These are phyloP conservation scores for Penicillium paxilli DNA, from an alignment of 495 filamentous ascomycete genomes.

Conservation along the genomic window DNA sequence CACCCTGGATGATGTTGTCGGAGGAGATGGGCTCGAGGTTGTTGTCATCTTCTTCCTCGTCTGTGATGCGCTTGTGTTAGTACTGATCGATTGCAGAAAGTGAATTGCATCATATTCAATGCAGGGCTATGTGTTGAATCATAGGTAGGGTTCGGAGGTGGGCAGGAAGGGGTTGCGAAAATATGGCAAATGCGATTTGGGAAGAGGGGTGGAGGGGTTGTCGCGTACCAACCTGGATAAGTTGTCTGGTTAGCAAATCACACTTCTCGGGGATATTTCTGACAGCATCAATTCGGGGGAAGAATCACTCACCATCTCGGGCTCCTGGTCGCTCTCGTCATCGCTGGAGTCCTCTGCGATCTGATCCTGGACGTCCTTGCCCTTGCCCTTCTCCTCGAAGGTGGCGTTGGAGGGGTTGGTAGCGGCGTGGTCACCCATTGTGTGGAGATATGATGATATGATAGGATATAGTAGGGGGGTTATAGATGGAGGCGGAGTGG, in stretches of 20 bases:
- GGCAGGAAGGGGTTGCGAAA: neutral
- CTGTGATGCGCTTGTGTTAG: slow-evolving; percentile 18
- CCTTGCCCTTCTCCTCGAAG: slow-evolving; percentile 57
- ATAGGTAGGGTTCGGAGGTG: neutral
- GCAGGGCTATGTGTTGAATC: neutral
- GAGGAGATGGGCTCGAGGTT: slow-evolving; percentile 88
- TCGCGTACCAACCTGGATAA: neutral
- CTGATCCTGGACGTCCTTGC: slow-evolving; percentile 53
- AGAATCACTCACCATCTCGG: slow-evolving; percentile 57
- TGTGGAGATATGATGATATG: slow-evolving; percentile 15
- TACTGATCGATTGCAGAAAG: neutral
- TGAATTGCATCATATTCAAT: neutral
- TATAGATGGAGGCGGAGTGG: neutral
- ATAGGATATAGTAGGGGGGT: too few species aligned
- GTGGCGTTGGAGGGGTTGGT: slow-evolving; percentile 38
- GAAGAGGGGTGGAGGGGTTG: neutral
- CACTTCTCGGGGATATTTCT: neutral
- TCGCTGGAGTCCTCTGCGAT: slow-evolving; percentile 60
- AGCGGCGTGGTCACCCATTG: slow-evolving; percentile 41
- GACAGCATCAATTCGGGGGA: too few species aligned
- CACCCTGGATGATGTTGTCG: slow-evolving; percentile 76
- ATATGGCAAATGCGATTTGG: neutral
- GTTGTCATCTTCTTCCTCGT: slow-evolving; percentile 71
- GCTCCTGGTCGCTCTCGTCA: slow-evolving; percentile 68
- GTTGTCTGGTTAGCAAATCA: neutral